Percentiles rank a stretch among this genome's conserved stretches.
These are phyloP conservation scores for Pyrenophora teres DNA, from an alignment of 2,329 filamentous ascomycete species.

Conservation along the genomic window DNA sequence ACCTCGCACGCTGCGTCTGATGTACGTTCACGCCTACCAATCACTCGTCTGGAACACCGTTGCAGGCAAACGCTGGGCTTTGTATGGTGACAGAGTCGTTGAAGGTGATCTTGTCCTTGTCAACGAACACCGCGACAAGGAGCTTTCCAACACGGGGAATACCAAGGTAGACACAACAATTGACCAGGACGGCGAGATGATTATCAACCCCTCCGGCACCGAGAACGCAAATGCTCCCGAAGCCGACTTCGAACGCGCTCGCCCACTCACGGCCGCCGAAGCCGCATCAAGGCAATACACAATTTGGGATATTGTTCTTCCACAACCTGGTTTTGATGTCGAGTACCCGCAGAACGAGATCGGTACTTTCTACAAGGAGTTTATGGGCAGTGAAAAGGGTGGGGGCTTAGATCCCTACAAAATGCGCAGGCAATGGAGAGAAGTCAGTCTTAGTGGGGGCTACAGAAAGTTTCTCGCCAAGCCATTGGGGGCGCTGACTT, in stretches of 20 bases:
- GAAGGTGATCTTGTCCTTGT: conserved; percentile 83
- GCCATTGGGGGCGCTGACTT: conserved; percentile 66
- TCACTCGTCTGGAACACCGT: conserved; percentile 91
- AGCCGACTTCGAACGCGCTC: conserved; percentile 69
- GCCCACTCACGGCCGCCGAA: conserved; percentile 76
- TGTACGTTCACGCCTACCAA: conserved; percentile 98
- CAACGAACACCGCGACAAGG: conserved; percentile 60
- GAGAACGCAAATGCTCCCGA: conserved; percentile 61
- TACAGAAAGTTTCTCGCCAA: conserved; percentile 84
- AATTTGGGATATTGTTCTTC: conserved; percentile 88
- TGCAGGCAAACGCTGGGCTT: conserved; percentile 78
- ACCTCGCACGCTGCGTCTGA: conserved; percentile 78
- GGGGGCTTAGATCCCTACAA: conserved; percentile 79
- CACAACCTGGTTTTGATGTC: conserved; percentile 89
- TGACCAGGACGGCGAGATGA: conserved; percentile 67
- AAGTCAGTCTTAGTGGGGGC: conserved; percentile 84
- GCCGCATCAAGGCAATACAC: conserved; percentile 74
- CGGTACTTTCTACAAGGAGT: conserved; percentile 79
- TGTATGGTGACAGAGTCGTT: conserved; percentile 73
- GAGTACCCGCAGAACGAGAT: conserved; percentile 83
- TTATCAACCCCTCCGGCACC: conserved; percentile 63
- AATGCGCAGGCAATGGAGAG: conserved; percentile 85
- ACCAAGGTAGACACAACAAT: conserved; percentile 39
- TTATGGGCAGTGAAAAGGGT: conserved; percentile 81
- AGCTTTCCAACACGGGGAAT: conserved; percentile 27